Base-by-base conservation (phyloP, 1,284 basidiomycete genomes). In the Boletus subluridellus region DNA sequence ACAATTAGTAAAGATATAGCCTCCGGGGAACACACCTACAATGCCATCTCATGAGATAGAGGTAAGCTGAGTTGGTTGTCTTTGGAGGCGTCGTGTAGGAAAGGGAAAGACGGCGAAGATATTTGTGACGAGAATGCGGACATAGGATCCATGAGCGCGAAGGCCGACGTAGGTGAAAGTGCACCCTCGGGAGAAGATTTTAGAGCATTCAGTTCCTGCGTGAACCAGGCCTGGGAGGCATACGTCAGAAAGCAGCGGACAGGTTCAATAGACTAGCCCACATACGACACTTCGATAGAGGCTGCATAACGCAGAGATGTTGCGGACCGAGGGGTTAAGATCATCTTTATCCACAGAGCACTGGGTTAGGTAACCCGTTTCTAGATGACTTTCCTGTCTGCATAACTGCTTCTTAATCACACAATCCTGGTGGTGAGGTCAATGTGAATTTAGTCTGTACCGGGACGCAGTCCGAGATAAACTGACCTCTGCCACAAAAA, bases 261-360 rank as follows among this genome's bases (percentile, higher is more conserved):
- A 30, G 5, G n/a, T 42, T 17, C 28, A 48, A 48, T 42, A 17
- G 56, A 24, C 32, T 30, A 30, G 50, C 37, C 38, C 35, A 77
- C 89, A 70, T 71, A 96, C 94, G 68, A 95, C 82, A 71, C 92
- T 97, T 67, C 87, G 87, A 70, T 96, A 90, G 41, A 99, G 75
- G 64, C 86, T 86, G 11, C 91, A 90, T 44, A 98, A 75, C 1
- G 87, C 85, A 57, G 87, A 80, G 24, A 98, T 76, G 69, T 90
- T 91, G 62, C 92, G 86, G 37, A 82, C 76, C 1, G 92, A 91
- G 15, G 82, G 76, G 52, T 96, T 83, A n/a, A 98, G 79, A 63
- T 96, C 87, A 24, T 80, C 76, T 65, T 83, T 83, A 12, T 75
- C 70, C 21, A 96, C 76, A 1, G 75, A 66, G 50, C 64, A 65